Conservation (phyloP, 1,284 basidiomycete genomes). For the Cronartium quercuum region DNA sequence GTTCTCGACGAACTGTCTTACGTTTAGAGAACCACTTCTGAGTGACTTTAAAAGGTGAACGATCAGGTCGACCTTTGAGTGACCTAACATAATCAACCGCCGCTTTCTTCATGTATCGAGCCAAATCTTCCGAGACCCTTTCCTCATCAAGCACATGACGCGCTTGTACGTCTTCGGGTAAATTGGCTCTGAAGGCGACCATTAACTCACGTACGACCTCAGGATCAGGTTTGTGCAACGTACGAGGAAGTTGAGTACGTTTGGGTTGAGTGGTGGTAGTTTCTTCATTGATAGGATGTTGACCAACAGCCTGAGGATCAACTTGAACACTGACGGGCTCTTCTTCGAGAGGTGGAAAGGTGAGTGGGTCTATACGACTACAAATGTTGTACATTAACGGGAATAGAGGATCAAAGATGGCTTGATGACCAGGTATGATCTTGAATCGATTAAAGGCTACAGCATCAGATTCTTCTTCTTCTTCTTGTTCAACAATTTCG, state of each 20-base stretch:
- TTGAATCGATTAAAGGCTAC: background rate
- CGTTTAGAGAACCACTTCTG: conserved; percentile 15
- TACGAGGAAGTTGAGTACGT: background rate
- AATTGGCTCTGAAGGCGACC: background rate
- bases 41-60: background rate
- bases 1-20: conserved; percentile 2
- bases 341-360: conserved; percentile 9
- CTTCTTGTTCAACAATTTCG: too few relatives aligned
- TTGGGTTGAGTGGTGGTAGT: background rate
- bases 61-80: conserved; percentile 15
- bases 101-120: conserved; percentile 34
- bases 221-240: conserved; percentile 15
- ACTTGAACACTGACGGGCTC: background rate
- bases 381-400: conserved; percentile 33
- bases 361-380: conserved; percentile 15
- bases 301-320: background rate
- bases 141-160: conserved; percentile 36
- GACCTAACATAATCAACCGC: conserved; percentile 22
- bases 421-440: background rate
- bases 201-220: conserved; percentile 18
- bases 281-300: background rate
- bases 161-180: conserved; percentile 9
- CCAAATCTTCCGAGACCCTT: conserved; percentile 32
- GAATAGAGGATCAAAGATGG: conserved; percentile 11
- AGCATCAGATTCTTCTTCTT: background rate